Conservation (phyloP, 2,329 filamentous ascomycete species). For the Aureobasidium lini region DNA sequence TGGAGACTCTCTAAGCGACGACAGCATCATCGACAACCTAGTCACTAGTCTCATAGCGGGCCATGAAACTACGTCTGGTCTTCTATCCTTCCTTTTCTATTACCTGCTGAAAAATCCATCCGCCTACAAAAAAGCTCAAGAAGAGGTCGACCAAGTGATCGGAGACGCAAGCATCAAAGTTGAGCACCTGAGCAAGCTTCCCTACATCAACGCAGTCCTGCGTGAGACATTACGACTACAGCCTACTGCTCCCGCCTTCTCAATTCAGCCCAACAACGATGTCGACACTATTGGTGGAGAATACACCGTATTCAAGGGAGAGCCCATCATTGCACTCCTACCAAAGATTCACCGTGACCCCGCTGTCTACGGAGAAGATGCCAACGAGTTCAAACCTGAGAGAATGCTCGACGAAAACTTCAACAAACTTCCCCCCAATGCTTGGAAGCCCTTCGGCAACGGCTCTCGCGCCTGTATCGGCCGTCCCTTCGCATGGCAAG, state of each 20-base stretch:
- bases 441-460: constrained; percentile 60
- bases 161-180: constrained; percentile 51
- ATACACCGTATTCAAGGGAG: constrained; percentile 49
- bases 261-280: constrained; percentile 47
- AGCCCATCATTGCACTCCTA: constrained; percentile 45
- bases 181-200: constrained; percentile 56
- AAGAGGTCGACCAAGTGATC: constrained; percentile 60
- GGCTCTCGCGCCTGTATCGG: constrained; percentile 66
- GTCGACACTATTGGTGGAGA: constrained; percentile 50
- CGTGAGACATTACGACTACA: constrained; percentile 56
- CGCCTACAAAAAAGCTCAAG: constrained; percentile 52
- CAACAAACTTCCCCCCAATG: constrained; percentile 32
- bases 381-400: constrained; percentile 60
- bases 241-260: constrained; percentile 53
- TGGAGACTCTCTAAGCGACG: constrained; percentile 55
- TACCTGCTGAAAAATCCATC: constrained; percentile 57
- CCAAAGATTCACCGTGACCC: constrained; percentile 54
- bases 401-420: constrained; percentile 65
- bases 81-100: constrained; percentile 59
- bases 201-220: constrained; percentile 59
- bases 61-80: constrained; percentile 64
- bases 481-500: constrained; percentile 67
- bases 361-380: constrained; percentile 57
- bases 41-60: constrained; percentile 60
- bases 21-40: constrained; percentile 60